Conservation (phyloP, 805 yeast species). For the Yamadazyma kitorensis region DNA sequence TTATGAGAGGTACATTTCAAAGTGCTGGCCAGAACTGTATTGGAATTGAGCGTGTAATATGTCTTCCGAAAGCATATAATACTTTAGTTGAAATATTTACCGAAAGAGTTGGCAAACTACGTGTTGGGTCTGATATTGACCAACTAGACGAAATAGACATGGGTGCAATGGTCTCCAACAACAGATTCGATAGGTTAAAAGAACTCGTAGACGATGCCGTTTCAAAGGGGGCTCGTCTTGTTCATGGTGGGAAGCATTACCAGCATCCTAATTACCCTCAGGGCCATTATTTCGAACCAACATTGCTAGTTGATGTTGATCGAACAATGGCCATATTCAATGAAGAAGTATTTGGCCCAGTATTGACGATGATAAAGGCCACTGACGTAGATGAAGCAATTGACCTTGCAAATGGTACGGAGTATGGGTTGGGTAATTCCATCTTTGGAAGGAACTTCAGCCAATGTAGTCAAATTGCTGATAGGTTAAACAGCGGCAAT, state of each 20-base stretch:
- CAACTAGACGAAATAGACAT: conserved; percentile 87
- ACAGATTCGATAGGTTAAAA: conserved; percentile 69
- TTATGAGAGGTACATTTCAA: conserved; percentile 95
- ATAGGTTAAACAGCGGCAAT: conserved; percentile 73
- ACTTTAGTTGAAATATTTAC: conserved; percentile 54
- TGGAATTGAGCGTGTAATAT: conserved; percentile 92
- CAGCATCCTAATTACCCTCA: conserved; percentile 92
- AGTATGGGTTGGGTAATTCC: conserved; percentile 89
- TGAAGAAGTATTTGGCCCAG: conserved; percentile 94
- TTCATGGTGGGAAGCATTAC: conserved; percentile 78
- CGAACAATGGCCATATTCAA: conserved; percentile 73
- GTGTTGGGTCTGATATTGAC: conserved; percentile 90
- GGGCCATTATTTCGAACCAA: conserved; percentile 92
- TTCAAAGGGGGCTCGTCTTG: conserved; percentile 70
- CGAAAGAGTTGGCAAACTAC: conserved; percentile 55
- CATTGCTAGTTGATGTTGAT: conserved; percentile 79
- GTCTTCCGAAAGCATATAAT: conserved; percentile 68
- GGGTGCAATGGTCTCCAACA: conserved; percentile 91
- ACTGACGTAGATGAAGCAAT: conserved; percentile 63
- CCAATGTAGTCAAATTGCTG: conserved; percentile 61
- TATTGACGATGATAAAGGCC: conserved; percentile 78
- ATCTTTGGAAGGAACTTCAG: conserved; percentile 70
- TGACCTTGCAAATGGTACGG: conserved; percentile 75
- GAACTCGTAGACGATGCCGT: conserved; percentile 71
- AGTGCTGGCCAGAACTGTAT: conserved; percentile 98